Conservation (phyloP, 225 moss, liverwort and hornwort genomes). For the Takakia lepidozioides region DNA sequence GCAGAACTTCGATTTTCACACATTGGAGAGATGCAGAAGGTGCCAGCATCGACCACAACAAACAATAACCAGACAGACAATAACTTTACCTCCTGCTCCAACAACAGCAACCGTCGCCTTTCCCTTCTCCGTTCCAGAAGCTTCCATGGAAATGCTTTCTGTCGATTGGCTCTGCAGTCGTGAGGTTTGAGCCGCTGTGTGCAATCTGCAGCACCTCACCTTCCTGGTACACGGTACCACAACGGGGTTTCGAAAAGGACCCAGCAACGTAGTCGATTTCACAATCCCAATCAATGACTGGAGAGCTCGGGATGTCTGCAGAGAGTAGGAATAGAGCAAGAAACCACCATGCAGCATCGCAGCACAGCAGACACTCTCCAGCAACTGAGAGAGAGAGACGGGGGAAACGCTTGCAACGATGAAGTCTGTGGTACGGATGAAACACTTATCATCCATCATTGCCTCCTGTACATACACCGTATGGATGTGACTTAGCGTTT, state of each 20-base stretch:
- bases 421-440: no score
- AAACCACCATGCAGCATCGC: conserved; percentile 26
- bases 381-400: no score
- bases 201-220: conserved; percentile 2
- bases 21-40: background rate
- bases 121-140: background rate
- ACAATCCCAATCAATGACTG: background rate
- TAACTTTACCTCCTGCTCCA: conserved; percentile 37
- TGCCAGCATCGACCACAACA: background rate
- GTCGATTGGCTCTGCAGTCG: conserved; percentile 8
- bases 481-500: no score
- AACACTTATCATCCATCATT: no score
- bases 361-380: no score
- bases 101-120: conserved; percentile 33
- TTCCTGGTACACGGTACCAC: background rate
- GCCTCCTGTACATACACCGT: no score
- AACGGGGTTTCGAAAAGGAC: background rate
- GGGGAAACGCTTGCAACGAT: no score
- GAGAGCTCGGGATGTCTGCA: background rate
- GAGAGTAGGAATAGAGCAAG: conserved; percentile 2
- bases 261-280: background rate
- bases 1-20: background rate
- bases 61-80: no score
- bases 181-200: conserved; percentile 16
- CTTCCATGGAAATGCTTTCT: conserved; percentile 6